Evolutionary conservation across 345 rosid species (phyloP).

Genomic region (Corymbia maculata): DNA sequence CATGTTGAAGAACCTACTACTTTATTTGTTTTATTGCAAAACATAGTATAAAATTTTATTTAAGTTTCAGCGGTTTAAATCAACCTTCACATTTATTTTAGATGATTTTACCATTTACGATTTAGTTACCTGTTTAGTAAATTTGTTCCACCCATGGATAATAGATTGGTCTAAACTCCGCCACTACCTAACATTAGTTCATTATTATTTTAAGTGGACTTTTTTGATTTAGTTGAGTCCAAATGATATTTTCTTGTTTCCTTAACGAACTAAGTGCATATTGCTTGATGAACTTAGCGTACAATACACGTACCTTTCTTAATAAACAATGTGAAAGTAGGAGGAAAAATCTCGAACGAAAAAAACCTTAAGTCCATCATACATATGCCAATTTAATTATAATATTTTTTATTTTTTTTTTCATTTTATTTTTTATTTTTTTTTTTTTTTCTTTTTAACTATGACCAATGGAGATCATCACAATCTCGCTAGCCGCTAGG

Average conservation of each 20-base stretch:
- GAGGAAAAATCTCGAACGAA: not conserved
- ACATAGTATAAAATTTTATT: too few species aligned
- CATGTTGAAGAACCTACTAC: not conserved
- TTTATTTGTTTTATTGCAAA: too few species aligned
- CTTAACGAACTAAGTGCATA: too few species aligned
- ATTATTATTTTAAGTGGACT: not conserved
- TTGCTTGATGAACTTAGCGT: not conserved
- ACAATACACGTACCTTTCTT: too few species aligned
- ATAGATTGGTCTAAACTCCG: not conserved
- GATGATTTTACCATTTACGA: not conserved
- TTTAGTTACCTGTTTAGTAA: not conserved
- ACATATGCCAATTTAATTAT: not conserved
- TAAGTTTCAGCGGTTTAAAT: not conserved
- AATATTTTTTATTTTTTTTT: too few species aligned
- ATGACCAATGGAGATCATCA: not conserved
- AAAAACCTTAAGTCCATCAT: too few species aligned
- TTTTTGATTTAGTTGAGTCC: not conserved
- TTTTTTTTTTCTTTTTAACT: too few species aligned
- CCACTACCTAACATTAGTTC: not conserved
- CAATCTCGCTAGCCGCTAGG: fast-evolving
- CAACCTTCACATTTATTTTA: not conserved
- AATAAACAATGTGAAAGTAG: not conserved
- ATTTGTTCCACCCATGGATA: not conserved
- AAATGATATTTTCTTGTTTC: not conserved
- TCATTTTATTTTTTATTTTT: too few species aligned